Evolutionary conservation across 192 early-diverging fungal genomes (phyloP).

Genomic region (Podila epigama): DNA sequence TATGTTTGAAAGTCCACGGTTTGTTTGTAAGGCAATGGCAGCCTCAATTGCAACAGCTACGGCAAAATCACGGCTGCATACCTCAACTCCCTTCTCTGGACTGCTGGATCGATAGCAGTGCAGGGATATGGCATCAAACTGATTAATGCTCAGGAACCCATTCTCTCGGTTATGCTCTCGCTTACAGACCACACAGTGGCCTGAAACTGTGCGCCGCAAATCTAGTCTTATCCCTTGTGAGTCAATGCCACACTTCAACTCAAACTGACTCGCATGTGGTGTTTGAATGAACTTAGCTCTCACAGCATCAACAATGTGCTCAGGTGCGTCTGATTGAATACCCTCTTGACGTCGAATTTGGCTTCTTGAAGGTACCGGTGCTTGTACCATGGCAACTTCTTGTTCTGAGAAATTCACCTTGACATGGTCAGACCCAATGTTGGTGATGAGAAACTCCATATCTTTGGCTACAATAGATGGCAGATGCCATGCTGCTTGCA

Average conservation of each 20-base stretch:
- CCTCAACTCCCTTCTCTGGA: neutral
- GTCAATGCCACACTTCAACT: neutral
- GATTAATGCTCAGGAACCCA: slow-evolving; percentile 1
- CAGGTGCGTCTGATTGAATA: neutral
- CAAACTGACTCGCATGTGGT: neutral
- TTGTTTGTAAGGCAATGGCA: neutral
- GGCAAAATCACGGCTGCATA: neutral
- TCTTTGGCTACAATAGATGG: slow-evolving; percentile 7
- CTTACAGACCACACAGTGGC: slow-evolving; percentile 16
- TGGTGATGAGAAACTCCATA: slow-evolving; percentile 17
- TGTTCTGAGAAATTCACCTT: neutral
- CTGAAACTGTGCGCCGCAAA: neutral
- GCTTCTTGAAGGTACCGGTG: neutral
- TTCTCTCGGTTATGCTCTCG: slow-evolving; percentile 7
- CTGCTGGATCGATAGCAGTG: slow-evolving; percentile 10
- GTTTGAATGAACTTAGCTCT: slow-evolving; percentile 4
- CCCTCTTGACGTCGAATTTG: neutral
- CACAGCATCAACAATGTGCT: slow-evolving; percentile 13
- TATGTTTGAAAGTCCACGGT: neutral
- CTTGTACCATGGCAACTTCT: neutral
- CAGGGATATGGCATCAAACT: slow-evolving; percentile 1
- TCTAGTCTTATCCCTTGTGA: slow-evolving; percentile 4
- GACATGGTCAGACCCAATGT: slow-evolving; percentile 4
- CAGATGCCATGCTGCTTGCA: slow-evolving; percentile 12
- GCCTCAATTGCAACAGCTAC: neutral